Evolutionary conservation across 768 basidiomycete genomes (phyloP).

Genomic region (Naganishia friedmannii): DNA sequence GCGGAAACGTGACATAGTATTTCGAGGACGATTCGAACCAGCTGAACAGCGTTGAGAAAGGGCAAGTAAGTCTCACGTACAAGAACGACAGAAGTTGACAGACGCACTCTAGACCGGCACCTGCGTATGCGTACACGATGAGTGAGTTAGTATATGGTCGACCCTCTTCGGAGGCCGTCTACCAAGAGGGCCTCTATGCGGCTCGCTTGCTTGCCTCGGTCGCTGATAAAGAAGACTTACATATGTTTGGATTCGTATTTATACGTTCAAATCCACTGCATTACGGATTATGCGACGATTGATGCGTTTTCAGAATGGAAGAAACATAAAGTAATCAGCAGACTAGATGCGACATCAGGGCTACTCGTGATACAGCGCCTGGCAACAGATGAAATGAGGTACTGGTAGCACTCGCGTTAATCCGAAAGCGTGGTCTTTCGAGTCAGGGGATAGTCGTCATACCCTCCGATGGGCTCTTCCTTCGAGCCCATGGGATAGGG

Average conservation of each 20-base stretch:
- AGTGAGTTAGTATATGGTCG: background rate
- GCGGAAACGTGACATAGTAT: constrained; percentile 38
- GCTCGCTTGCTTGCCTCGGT: background rate
- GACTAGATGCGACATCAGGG: background rate
- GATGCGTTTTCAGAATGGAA: background rate
- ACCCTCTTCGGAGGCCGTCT: background rate
- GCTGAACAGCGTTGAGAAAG: constrained; percentile 15
- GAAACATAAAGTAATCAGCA: background rate
- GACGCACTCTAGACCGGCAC: constrained; percentile 35
- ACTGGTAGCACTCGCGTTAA: too few species aligned
- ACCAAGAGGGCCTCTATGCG: background rate
- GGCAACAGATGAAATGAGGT: too few species aligned
- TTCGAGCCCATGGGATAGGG: background rate
- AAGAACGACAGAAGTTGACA: background rate
- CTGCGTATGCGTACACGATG: constrained; percentile 2
- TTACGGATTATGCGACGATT: background rate
- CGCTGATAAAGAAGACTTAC: constrained; percentile 28
- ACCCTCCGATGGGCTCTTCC: background rate
- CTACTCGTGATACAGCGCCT: too few species aligned
- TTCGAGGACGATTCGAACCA: constrained; percentile 37
- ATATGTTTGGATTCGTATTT: constrained; percentile 34
- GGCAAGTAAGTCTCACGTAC: background rate
- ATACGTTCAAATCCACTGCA: constrained; percentile 35
- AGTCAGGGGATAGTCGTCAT: too few species aligned
- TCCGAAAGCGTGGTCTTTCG: too few species aligned